Conservation (phyloP, 2,329 filamentous ascomycete genomes). For the Monosporascus sp. region DNA sequence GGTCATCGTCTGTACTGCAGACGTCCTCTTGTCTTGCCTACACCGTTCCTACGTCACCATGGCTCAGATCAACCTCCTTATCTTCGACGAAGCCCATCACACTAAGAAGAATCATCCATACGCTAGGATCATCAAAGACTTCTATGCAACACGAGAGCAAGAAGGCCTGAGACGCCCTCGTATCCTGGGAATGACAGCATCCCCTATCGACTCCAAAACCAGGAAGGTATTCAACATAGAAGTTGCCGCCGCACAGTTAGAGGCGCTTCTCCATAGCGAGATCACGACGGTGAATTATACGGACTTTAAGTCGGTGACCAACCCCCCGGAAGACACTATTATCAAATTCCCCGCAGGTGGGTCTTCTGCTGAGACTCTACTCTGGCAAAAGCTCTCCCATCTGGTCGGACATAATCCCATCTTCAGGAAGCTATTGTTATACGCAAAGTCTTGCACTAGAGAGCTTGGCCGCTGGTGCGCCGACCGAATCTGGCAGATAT, state of each 20-base stretch:
- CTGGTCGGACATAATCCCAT: slow-evolving; percentile 34
- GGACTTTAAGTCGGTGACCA: slow-evolving; percentile 48
- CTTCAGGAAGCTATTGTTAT: slow-evolving; percentile 54
- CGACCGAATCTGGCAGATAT: slow-evolving; percentile 72
- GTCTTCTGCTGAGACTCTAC: slow-evolving; percentile 53
- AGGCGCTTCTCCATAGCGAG: slow-evolving; percentile 69
- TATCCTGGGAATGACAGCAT: slow-evolving; percentile 95
- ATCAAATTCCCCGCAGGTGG: slow-evolving; percentile 46
- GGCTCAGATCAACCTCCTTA: slow-evolving; percentile 76
- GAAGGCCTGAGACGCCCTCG: slow-evolving; percentile 53
- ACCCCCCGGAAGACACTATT: slow-evolving; percentile 53
- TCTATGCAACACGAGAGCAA: slow-evolving; percentile 53
- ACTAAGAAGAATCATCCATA: slow-evolving; percentile 92
- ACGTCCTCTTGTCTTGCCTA: slow-evolving; percentile 75
- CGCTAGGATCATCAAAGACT: slow-evolving; percentile 82
- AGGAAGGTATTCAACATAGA: slow-evolving; percentile 47
- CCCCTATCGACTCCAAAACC: slow-evolving; percentile 78
- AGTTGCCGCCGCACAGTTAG: slow-evolving; percentile 66
- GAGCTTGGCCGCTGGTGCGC: slow-evolving; percentile 79
- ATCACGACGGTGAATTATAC: slow-evolving; percentile 68
- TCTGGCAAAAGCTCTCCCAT: slow-evolving; percentile 53
- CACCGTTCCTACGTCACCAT: slow-evolving; percentile 76
- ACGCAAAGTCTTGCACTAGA: slow-evolving; percentile 53
- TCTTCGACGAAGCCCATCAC: slow-evolving; percentile 96
- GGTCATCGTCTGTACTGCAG: slow-evolving; percentile 88